Evolutionary conservation across 2,329 filamentous ascomycete species (phyloP), one percentile per base, ranked within the genome.

Genomic region (Ophiostoma perfectum): DNA sequence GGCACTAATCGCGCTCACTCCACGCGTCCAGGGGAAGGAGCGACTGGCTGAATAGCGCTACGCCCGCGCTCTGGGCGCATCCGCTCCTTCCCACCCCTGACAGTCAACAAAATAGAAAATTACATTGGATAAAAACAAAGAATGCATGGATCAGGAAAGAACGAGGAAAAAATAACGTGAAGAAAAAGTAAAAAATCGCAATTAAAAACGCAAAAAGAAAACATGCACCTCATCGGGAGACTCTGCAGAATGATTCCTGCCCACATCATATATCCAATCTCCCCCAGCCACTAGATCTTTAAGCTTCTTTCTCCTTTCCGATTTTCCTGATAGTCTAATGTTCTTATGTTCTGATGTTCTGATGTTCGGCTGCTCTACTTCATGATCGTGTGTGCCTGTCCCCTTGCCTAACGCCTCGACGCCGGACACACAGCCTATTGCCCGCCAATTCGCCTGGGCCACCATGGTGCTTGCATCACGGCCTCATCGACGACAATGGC

Each of bases 31-130:
- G 18, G 55, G 27, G 64, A 65, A 65, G 42, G 64, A 36, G 65
- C 62, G 47, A 55, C 36, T 62, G 49, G 41, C 47, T 42, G 18
- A 64, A 27, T 45, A 60, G 64, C 67, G 64, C 67, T 63, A 65
- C 47, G 60, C 39, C 58, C 39, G 16, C 64, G 38, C 62, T 45
- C 44, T 45, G 66, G 45, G 36, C 18, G 55, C 64, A 63, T 55
- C 65, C 65, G 67, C 68, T 66, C 63, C 65, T 70, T 41, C 45
- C 60, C 58, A 65, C 70, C 71, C 70, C 70, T 70, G 69, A 67
- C 66, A 70, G 70, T 69, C 70, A 69, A 72, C 67, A 68, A 66
- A 66, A 66, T 66, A 52, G 66, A 67, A 58, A 66, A 52, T 39
- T 18, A 55, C 38, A 55, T 12, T 49, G n/a, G 27, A 41, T 49